Conservation (phyloP, 768 basidiomycete genomes). For the Boletus reticuloceps region DNA sequence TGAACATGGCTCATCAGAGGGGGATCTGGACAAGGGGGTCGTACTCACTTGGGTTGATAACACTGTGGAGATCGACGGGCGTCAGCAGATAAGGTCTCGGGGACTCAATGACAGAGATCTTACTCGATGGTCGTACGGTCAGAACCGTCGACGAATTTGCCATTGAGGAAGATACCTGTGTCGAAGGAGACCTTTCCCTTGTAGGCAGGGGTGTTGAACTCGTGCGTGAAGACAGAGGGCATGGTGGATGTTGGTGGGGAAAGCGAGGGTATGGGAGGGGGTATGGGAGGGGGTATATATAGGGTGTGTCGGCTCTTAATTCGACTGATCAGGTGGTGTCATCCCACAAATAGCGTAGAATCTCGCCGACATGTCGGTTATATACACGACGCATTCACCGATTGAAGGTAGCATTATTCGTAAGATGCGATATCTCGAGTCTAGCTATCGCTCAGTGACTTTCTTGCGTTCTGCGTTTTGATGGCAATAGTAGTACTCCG, state of each 20-base stretch:
- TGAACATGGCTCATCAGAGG: not conserved
- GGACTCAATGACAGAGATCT: slow-evolving; percentile 22
- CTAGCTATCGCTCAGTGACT: no score
- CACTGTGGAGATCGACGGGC: slow-evolving; percentile 32
- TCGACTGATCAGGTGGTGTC: not conserved
- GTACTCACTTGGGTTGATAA: slow-evolving; percentile 60
- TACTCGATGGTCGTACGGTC: slow-evolving; percentile 67
- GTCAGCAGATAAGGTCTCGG: not conserved
- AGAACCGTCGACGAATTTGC: slow-evolving; percentile 59
- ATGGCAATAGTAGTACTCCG: no score
- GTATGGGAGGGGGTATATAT: slow-evolving; percentile 15
- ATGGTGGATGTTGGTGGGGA: slow-evolving; percentile 25
- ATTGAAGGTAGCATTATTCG: no score
- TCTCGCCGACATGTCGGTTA: no score
- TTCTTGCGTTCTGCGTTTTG: no score
- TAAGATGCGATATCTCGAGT: no score
- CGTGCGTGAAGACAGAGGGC: slow-evolving; percentile 44
- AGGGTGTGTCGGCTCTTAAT: not conserved
- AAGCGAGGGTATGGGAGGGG: not conserved
- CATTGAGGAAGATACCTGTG: slow-evolving; percentile 73
- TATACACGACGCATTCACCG: no score
- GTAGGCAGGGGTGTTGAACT: slow-evolving; percentile 53
- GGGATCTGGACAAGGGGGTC: no score
- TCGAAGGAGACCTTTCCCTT: slow-evolving; percentile 55
- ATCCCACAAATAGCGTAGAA: no score